Percentiles rank a stretch among this genome's conserved stretches.
Evolutionary conservation across 495 filamentous ascomycete species (phyloP).

Genomic region (Immersiella caudata): DNA sequence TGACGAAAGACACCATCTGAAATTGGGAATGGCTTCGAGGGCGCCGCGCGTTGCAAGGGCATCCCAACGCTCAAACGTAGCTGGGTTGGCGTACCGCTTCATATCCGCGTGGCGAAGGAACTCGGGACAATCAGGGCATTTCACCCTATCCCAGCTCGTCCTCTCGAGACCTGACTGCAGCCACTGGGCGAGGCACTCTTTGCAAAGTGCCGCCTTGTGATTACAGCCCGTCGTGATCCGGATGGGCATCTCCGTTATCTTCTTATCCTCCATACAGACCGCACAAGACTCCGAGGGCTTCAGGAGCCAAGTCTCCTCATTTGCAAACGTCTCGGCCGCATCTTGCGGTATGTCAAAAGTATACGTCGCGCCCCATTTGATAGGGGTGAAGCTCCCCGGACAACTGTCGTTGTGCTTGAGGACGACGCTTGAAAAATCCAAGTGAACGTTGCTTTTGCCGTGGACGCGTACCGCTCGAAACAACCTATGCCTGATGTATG

Average conservation of each 20-base stretch:
- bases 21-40: constrained; percentile 40
- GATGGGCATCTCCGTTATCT: constrained; percentile 38
- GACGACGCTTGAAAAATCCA: constrained; percentile 30
- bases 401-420: constrained; percentile 24
- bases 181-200: constrained; percentile 41
- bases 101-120: constrained; percentile 41
- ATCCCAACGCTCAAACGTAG: constrained; percentile 43
- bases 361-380: constrained; percentile 35
- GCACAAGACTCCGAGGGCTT: constrained; percentile 36
- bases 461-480: constrained; percentile 25
- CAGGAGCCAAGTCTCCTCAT: constrained; percentile 43
- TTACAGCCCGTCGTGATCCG: constrained; percentile 37
- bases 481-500: constrained; percentile 23
- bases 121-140: constrained; percentile 46
- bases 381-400: constrained; percentile 22
- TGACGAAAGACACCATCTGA: constrained; percentile 46
- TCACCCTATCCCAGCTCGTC: constrained; percentile 38
- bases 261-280: constrained; percentile 45
- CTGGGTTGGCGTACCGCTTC: constrained; percentile 33
- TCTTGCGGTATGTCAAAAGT: constrained; percentile 37
- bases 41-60: constrained; percentile 33
- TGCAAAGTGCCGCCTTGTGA: constrained; percentile 42
- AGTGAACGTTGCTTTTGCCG: constrained; percentile 26
- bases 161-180: constrained; percentile 39
- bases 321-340: constrained; percentile 34